Percentiles rank a stretch among this genome's conserved stretches.
These are phyloP conservation scores for Lablab purpureus DNA, from an alignment of 306 rosid genomes.

Conservation along the genomic window DNA sequence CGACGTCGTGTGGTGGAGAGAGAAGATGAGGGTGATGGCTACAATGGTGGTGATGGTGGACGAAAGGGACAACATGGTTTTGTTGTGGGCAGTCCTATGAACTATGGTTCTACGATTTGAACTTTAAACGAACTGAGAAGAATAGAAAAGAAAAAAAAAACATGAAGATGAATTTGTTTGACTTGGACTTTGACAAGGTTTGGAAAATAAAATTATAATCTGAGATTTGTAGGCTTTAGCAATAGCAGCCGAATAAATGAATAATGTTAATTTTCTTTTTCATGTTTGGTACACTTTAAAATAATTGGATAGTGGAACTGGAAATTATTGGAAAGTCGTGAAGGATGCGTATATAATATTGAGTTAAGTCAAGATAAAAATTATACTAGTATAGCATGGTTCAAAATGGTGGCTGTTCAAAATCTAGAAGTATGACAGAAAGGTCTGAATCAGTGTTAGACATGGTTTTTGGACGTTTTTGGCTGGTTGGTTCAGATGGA, in stretches of 20 bases:
- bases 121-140: not conserved
- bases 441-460: conserved; percentile 1
- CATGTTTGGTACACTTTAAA: not conserved
- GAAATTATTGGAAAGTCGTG: not conserved
- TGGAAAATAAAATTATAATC: not conserved
- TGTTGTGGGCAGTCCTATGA: not conserved
- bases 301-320: too few species aligned
- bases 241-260: conserved; percentile 30
- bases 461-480: too few species aligned
- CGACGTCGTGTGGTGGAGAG: conserved; percentile 48
- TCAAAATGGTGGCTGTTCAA: conserved; percentile 42
- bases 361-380: conserved; percentile 39
- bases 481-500: too few species aligned
- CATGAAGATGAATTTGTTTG: conserved; percentile 44
- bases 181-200: conserved; percentile 42
- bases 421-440: conserved; percentile 32
- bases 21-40: conserved; percentile 22
- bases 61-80: conserved; percentile 32
- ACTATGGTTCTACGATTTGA: not conserved
- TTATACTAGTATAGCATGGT: not conserved
- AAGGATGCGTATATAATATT: too few species aligned
- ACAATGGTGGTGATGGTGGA: not conserved
- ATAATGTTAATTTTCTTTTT: not conserved
- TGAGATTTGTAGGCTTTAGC: not conserved
- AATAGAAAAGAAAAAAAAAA: not conserved